Percentiles rank a stretch among this genome's conserved stretches.
phyloP scores from a whole-genome alignment of 2,329 filamentous ascomycete species.

The Ilyonectria sp. region DNA sequence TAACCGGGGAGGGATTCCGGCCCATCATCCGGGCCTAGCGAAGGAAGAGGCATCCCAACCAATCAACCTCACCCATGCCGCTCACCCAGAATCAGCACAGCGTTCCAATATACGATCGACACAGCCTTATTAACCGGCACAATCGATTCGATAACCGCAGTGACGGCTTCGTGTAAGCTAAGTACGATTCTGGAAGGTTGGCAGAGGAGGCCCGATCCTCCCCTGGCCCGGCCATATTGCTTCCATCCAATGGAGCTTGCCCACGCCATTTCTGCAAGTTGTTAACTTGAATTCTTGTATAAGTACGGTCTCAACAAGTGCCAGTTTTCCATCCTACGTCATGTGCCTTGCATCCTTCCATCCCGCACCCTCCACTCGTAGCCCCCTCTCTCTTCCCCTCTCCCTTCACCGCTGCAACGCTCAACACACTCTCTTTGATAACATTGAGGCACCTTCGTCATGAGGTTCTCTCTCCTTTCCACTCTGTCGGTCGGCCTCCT shows the following conservation, averaged over 20 bases:
- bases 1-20: constrained; percentile 3
- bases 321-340: not conserved
- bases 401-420: not conserved
- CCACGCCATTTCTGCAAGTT: constrained; percentile 2
- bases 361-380: constrained; percentile 2
- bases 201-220: not conserved
- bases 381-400: not conserved
- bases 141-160: not conserved
- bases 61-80: not conserved
- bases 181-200: constrained; percentile 17
- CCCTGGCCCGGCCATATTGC: not conserved
- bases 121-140: not conserved
- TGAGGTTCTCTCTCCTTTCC: constrained; percentile 45
- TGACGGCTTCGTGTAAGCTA: not conserved
- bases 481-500: constrained; percentile 36
- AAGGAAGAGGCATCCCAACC: not conserved
- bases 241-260: constrained; percentile 7
- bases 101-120: not conserved
- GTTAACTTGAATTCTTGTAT: not conserved
- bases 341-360: not conserved
- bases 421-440: not conserved
- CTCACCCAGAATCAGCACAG: not conserved
- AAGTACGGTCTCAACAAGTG: constrained; percentile 1
- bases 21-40: not conserved
- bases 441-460: constrained; percentile 25